Base-by-base conservation (phyloP, 805 yeast genomes). In the Spathaspora sp. region DNA sequence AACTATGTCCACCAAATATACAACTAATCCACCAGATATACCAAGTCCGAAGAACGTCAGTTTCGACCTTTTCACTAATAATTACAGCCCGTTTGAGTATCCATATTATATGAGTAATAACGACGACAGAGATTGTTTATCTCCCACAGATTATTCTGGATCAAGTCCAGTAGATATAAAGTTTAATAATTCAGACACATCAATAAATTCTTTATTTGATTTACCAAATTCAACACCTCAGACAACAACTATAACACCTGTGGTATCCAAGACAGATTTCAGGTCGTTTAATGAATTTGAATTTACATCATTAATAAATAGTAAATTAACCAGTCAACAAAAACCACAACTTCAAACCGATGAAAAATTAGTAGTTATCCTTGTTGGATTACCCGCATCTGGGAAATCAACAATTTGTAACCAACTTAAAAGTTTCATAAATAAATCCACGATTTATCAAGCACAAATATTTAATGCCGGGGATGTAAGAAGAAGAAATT, bases 401-500 rank as follows among this genome's bases (percentile, higher is more conserved):
- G 78, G 78, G 2, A 73, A 73, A 57, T 66, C 72, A 49, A 72
- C 77, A 20, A 55, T 72, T 7, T 64, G 73, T 52, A 61, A 62
- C 43, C 76, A 70, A 57, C 55, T 73, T 28, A 58, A 61, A 17
- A 54, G 57, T n/a, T 60, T 56, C 49, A 61, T 73, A 49, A 66
- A 68, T 52, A 61, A 64, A 2, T 35, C 49, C 14, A 61, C 68
- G 32, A 59, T 57, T 12, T 58, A 52, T 49, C 62, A 54, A 39
- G 54, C 69, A 9, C 54, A 62, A 47, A 67, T 76, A 9, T 80
- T 72, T 59, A 80, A 80, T 55, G 83, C 83, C 26, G 85, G 85
- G 20, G 75, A 79, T 54, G 70, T 78, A 18, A 65, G 85, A 50
- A 66, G 84, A 50, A 63, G 63, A 48, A 57, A 54, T 16, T 61